Conservation (phyloP, 306 rosid species). For the Hippophae gyantsensis region DNA sequence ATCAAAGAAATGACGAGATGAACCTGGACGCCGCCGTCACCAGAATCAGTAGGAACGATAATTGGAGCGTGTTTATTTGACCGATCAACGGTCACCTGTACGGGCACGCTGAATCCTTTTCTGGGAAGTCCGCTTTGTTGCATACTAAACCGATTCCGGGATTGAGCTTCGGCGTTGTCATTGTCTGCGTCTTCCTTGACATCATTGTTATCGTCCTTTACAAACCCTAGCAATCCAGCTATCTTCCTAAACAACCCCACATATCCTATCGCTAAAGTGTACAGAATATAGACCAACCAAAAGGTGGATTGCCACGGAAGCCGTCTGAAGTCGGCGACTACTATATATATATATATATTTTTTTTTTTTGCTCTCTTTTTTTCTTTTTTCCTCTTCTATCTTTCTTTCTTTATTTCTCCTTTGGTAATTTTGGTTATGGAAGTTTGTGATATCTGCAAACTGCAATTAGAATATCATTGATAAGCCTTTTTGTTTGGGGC, state of each 20-base stretch:
- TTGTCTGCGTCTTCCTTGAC: slow-evolving; percentile 34
- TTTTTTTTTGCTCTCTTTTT: no score
- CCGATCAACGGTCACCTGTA: slow-evolving; percentile 54
- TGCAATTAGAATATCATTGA: no score
- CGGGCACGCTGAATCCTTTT: slow-evolving; percentile 65
- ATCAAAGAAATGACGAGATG: neutral
- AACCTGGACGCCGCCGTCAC: slow-evolving; percentile 90
- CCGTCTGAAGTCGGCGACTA: no score
- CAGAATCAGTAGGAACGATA: slow-evolving; percentile 47
- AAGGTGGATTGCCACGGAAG: no score
- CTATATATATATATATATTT: no score
- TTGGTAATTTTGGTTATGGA: no score
- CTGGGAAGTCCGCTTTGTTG: slow-evolving; percentile 54
- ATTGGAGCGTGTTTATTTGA: slow-evolving; percentile 43
- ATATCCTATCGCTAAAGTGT: neutral
- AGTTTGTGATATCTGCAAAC: no score
- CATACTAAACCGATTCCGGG: slow-evolving; percentile 27
- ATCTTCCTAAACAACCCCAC: slow-evolving; percentile 49
- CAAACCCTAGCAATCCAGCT: slow-evolving; percentile 51
- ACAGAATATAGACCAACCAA: no score
- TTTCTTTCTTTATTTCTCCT: no score
- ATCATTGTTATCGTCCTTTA: slow-evolving; percentile 47
- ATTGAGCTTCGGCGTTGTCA: slow-evolving; percentile 8
- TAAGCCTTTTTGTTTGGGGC: no score
- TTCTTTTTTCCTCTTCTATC: no score